phyloP scores from a whole-genome alignment of 257 asterid genomes.

The Solanum bulbocastanum region DNA sequence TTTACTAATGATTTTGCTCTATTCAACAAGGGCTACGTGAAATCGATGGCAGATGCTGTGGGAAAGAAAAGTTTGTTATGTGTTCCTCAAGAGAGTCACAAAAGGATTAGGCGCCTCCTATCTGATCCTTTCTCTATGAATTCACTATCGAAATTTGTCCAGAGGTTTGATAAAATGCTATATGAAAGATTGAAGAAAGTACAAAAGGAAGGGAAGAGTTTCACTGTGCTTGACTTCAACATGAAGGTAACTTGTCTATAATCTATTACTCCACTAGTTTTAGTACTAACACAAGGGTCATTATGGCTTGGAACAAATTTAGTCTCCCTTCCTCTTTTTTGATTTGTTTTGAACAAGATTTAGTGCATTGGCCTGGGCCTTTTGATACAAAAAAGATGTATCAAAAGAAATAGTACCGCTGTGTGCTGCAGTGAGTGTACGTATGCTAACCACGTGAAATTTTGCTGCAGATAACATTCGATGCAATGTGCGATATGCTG shows the following conservation, averaged over 20 bases:
- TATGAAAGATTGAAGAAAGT: constrained; percentile 19
- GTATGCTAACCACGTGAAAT: neutral
- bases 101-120: constrained; percentile 34
- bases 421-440: neutral
- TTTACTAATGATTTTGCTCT: constrained; percentile 34
- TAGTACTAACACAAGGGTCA: neutral
- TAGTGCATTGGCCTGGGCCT: neutral
- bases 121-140: constrained; percentile 53
- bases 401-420: neutral
- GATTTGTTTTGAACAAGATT: neutral
- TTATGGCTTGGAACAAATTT: neutral
- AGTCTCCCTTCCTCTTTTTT: neutral
- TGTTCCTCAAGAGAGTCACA: constrained; percentile 32
- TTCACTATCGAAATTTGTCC: constrained; percentile 35
- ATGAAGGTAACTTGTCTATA: constrained; percentile 29
- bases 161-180: constrained; percentile 28
- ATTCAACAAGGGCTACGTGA: constrained; percentile 47
- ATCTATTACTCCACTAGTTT: neutral
- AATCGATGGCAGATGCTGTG: constrained; percentile 46
- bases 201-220: constrained; percentile 33
- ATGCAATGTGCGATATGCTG: constrained; percentile 41
- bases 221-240: constrained; percentile 35
- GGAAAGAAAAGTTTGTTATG: constrained; percentile 47
- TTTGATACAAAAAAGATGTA: neutral
- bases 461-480: constrained; percentile 38